A percentile compares a stretch with the other conserved stretches of the same genome.
phyloP scores from a whole-genome alignment of 352 stramenopile species.

The Elongisporangium senticosum region DNA sequence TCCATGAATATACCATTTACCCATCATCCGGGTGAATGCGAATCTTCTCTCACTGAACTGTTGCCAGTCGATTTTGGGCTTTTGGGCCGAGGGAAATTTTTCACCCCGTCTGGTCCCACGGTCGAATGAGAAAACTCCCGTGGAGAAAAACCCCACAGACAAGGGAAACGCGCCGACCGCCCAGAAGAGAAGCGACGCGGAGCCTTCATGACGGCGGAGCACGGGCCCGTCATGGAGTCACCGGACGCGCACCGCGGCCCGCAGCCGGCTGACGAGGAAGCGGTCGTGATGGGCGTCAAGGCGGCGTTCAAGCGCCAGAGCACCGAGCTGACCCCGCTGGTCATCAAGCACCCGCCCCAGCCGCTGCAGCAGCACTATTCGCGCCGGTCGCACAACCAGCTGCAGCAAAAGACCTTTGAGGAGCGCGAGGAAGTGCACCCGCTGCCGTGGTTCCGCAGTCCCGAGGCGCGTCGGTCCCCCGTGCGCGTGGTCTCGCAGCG shows the following conservation, averaged over 20 bases:
- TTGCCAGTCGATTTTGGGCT: neutral
- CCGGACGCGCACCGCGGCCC: neutral
- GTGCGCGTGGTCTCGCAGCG: conserved; percentile 7
- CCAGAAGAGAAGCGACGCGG: neutral
- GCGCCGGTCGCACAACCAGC: neutral
- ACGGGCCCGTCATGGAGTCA: neutral
- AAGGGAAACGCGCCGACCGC: neutral
- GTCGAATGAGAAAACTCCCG: neutral
- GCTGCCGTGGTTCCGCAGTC: conserved; percentile 74
- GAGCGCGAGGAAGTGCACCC: conserved; percentile 52
- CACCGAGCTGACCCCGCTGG: neutral
- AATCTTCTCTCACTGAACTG: neutral
- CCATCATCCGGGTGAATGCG: neutral
- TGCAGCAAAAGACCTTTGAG: neutral
- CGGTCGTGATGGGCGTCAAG: neutral
- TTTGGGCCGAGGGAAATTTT: neutral
- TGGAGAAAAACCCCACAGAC: neutral
- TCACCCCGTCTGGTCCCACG: neutral
- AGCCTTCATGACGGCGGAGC: neutral
- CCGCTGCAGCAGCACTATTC: neutral
- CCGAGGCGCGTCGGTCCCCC: conserved; percentile 30
- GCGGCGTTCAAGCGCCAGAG: neutral
- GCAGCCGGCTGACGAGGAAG: neutral
- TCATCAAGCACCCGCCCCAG: neutral
- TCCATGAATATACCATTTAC: neutral